These are phyloP conservation scores for Picochlorum costavermella DNA, from an alignment of 139 green algal genomes.

Conservation along the genomic window DNA sequence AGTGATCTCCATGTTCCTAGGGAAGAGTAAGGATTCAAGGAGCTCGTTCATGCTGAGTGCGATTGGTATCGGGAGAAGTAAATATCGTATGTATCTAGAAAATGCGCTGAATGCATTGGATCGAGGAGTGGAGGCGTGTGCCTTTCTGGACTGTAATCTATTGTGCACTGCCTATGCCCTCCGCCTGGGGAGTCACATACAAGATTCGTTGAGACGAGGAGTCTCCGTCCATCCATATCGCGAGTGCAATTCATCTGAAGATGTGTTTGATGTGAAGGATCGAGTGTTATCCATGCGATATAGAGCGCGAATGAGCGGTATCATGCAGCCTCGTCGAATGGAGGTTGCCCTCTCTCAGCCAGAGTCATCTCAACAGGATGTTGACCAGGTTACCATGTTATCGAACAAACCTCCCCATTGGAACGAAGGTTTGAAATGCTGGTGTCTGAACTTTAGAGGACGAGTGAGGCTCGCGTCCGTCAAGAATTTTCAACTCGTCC, in stretches of 20 bases:
- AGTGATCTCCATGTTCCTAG: constrained; percentile 20
- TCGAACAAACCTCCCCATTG: constrained; percentile 91
- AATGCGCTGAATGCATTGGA: not conserved
- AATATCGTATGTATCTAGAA: not conserved
- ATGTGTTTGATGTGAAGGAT: not conserved
- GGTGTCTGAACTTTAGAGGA: constrained; percentile 98
- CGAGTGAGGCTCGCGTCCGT: constrained; percentile 94
- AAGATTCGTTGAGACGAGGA: not conserved
- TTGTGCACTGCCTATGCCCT: constrained; percentile 16
- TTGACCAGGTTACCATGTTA: constrained; percentile 27
- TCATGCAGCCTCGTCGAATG: constrained; percentile 43
- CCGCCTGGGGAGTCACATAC: not conserved
- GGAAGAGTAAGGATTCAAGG: constrained; percentile 8
- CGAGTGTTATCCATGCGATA: constrained; percentile 26
- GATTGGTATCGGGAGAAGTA: not conserved
- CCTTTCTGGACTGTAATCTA: constrained; percentile 15
- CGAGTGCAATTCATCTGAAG: not conserved
- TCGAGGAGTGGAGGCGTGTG: constrained; percentile 8
- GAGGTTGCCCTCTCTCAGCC: not conserved
- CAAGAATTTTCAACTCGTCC: constrained; percentile 96
- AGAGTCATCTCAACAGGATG: not conserved
- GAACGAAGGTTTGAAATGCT: constrained; percentile 90
- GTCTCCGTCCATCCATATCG: not conserved
- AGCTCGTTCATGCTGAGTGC: constrained; percentile 1
- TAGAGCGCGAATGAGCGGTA: constrained; percentile 29